Conservation (phyloP, 2,329 filamentous ascomycete genomes). For the Penicillium sp. region DNA sequence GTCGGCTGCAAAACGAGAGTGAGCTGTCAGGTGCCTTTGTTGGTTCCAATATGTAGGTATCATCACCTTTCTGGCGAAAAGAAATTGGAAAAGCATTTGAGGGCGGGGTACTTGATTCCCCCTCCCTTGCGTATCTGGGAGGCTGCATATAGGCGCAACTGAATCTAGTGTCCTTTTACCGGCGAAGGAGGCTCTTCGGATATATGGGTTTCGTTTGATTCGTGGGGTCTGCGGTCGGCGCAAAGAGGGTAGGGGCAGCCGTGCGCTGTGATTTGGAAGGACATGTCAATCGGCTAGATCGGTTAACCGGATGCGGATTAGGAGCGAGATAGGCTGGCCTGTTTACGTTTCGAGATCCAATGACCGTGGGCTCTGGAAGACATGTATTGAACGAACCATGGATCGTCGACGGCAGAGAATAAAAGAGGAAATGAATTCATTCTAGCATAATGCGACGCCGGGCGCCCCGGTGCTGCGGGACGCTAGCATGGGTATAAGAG, state of each 20-base stretch:
- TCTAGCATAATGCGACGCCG: slow-evolving; percentile 15
- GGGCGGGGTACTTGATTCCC: neutral
- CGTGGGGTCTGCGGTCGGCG: neutral
- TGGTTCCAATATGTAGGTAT: neutral
- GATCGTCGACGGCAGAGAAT: neutral
- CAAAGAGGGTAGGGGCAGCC: neutral
- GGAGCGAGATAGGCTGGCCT: neutral
- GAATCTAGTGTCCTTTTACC: neutral
- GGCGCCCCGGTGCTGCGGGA: slow-evolving; percentile 17
- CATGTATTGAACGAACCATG: neutral
- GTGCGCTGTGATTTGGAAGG: neutral
- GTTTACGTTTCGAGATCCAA: slow-evolving; percentile 5
- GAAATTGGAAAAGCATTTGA: slow-evolving; percentile 1
- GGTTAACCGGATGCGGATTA: neutral
- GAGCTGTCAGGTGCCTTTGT: slow-evolving; percentile 9
- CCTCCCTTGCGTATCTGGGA: neutral
- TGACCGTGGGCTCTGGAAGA: slow-evolving; percentile 2
- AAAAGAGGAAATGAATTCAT: neutral
- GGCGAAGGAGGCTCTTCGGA: slow-evolving; percentile 8
- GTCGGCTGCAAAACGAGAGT: slow-evolving; percentile 40
- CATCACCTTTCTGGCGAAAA: neutral
- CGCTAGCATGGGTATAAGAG: slow-evolving; percentile 23
- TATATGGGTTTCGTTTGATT: slow-evolving; percentile 14
- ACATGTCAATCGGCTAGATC: neutral
- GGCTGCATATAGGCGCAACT: neutral